A percentile compares a stretch with the other conserved stretches of the same genome.
phyloP scores from a whole-genome alignment of 805 yeast species.

The Nakazawaea ambrosiae region DNA sequence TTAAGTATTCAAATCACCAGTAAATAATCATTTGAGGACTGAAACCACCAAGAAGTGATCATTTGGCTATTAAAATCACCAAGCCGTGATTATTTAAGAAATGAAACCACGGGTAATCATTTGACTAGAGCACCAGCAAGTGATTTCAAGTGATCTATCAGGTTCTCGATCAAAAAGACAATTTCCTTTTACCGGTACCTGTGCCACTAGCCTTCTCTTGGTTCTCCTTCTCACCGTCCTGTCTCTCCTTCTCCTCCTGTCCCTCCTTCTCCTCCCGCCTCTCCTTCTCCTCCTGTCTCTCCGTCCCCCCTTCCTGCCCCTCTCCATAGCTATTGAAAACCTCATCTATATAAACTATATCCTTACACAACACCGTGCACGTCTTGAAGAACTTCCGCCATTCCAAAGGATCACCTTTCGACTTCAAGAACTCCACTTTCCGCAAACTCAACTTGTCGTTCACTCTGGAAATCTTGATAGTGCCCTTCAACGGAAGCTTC shows the following conservation, averaged over 20 bases:
- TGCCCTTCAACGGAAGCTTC: conserved; percentile 38
- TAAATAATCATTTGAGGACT: no score
- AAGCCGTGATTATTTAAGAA: no score
- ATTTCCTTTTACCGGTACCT: conserved; percentile 1
- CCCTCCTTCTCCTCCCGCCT: background rate
- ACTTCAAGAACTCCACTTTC: conserved; percentile 47
- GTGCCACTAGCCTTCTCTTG: background rate
- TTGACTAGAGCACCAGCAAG: no score
- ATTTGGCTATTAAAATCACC: no score
- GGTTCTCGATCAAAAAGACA: no score
- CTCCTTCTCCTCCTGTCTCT: conserved; percentile 1
- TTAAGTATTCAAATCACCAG: no score
- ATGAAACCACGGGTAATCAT: no score
- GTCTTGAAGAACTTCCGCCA: conserved; percentile 64
- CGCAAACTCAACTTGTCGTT: conserved; percentile 31
- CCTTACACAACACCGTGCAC: conserved; percentile 50
- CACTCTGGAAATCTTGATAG: conserved; percentile 33
- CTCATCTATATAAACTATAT: conserved; percentile 38
- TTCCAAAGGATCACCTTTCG: conserved; percentile 63
- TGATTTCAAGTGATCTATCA: no score
- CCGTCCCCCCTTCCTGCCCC: background rate
- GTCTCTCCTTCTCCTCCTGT: background rate
- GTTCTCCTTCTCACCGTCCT: background rate
- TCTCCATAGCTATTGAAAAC: background rate
- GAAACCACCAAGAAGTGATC: no score